These are phyloP conservation scores for Maudiozyma saulgeensis DNA, from an alignment of 805 yeast genomes.

Conservation along the genomic window DNA sequence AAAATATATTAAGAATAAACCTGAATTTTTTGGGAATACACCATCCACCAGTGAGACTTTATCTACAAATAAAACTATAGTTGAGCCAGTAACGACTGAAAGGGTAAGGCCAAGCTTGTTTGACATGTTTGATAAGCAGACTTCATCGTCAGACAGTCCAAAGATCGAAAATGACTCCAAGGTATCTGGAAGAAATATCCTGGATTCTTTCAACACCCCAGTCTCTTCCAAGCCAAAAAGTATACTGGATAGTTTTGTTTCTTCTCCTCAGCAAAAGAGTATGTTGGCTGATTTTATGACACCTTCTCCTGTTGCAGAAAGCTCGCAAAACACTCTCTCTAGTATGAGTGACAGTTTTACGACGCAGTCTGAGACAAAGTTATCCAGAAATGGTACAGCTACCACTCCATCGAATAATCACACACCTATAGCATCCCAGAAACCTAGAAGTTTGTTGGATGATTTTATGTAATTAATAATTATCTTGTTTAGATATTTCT, in stretches of 20 bases:
- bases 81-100: conserved; percentile 16
- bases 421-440: background rate
- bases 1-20: conserved; percentile 1
- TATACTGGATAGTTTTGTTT: background rate
- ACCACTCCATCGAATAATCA: background rate
- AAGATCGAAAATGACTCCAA: background rate
- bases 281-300: background rate
- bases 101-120: conserved; percentile 22
- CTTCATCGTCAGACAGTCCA: background rate
- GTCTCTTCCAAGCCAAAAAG: background rate
- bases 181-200: conserved; percentile 6
- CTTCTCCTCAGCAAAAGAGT: background rate
- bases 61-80: conserved; percentile 6
- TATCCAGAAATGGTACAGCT: background rate
- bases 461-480: conserved; percentile 26
- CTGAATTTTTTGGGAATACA: background rate
- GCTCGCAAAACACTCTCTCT: background rate
- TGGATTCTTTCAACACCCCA: conserved; percentile 11
- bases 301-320: background rate
- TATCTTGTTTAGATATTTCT: background rate
- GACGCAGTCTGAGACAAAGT: background rate
- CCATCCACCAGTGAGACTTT: background rate
- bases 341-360: background rate
- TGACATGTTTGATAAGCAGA: conserved; percentile 17
- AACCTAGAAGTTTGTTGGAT: conserved; percentile 25